phyloP scores from a whole-genome alignment of 768 basidiomycete species.

The Boletus speciosus region DNA sequence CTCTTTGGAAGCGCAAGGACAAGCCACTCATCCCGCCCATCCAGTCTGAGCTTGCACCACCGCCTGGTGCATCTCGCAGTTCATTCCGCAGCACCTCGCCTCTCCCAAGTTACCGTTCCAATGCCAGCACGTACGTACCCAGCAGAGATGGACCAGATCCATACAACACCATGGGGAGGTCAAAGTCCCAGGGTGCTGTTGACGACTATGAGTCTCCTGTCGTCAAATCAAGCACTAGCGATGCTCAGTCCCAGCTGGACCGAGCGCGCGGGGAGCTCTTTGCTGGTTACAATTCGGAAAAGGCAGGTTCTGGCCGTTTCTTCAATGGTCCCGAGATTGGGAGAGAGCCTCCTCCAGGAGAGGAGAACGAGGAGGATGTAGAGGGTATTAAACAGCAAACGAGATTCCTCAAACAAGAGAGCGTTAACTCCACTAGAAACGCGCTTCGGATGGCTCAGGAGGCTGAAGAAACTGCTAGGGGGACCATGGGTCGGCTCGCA shows the following conservation, averaged over 20 bases:
- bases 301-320: conserved; percentile 60
- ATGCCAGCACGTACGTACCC: conserved; percentile 59
- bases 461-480: conserved; percentile 91
- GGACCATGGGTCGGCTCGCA: conserved; percentile 78
- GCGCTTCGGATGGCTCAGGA: conserved; percentile 92
- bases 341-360: conserved; percentile 51
- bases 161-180: conserved; percentile 36
- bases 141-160: conserved; percentile 63
- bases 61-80: conserved; percentile 23
- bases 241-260: conserved; percentile 48
- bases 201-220: conserved; percentile 25
- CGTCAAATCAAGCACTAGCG: conserved; percentile 7
- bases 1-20: conserved; percentile 61
- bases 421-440: conserved; percentile 84
- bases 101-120: conserved; percentile 46
- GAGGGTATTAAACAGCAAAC: conserved; percentile 96
- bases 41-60: conserved; percentile 31
- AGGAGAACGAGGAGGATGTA: conserved; percentile 82
- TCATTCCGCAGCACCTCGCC: conserved; percentile 37
- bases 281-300: conserved; percentile 65
- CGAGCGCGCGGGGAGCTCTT: conserved; percentile 72
- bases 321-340: conserved; percentile 56
- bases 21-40: conserved; percentile 69
- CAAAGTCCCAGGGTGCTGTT: conserved; percentile 23
- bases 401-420: conserved; percentile 86